Percentiles rank a stretch among this genome's conserved stretches.
Evolutionary conservation across 2,329 filamentous ascomycete species (phyloP).

Genomic region (Aspergillus fijiensis): DNA sequence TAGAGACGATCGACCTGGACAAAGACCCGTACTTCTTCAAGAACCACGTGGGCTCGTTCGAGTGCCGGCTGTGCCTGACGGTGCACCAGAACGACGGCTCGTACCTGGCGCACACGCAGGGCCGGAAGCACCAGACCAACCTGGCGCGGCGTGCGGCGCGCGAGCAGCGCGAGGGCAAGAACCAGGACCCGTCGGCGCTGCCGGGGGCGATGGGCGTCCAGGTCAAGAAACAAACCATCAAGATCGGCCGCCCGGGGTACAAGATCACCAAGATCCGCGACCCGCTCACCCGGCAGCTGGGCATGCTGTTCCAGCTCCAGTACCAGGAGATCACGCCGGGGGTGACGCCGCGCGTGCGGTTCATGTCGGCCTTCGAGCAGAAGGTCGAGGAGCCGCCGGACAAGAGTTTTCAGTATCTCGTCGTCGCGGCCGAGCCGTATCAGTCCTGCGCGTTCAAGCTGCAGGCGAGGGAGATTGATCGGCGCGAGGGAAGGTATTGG

Average conservation of each 20-base stretch:
- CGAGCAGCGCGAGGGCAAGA: slow-evolving; percentile 84
- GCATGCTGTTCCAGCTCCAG: slow-evolving; percentile 91
- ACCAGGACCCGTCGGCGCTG: slow-evolving; percentile 61
- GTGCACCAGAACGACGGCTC: slow-evolving; percentile 99
- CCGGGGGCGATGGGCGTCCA: slow-evolving; percentile 76
- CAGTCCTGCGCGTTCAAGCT: slow-evolving; percentile 97
- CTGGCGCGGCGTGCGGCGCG: slow-evolving; percentile 92
- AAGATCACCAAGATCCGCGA: slow-evolving; percentile 97
- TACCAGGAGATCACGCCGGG: slow-evolving; percentile 84
- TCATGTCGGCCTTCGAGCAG: slow-evolving; percentile 98
- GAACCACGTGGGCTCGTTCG: slow-evolving; percentile 97
- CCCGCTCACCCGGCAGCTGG: slow-evolving; percentile 81
- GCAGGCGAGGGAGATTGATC: slow-evolving; percentile 88
- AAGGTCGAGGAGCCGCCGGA: slow-evolving; percentile 88
- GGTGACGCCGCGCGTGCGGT: slow-evolving; percentile 78
- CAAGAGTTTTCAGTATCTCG: slow-evolving; percentile 88
- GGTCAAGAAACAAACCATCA: slow-evolving; percentile 79
- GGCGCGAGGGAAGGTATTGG: slow-evolving; percentile 84
- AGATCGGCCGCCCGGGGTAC: slow-evolving; percentile 95
- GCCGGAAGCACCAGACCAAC: slow-evolving; percentile 98
- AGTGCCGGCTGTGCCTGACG: slow-evolving; percentile 93
- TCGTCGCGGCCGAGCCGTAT: slow-evolving; percentile 95
- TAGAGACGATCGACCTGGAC: slow-evolving; percentile 98
- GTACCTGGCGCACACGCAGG: slow-evolving; percentile 97
- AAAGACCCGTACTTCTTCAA: slow-evolving; percentile 99